phyloP scores from a whole-genome alignment of 805 yeast species.

The Kodamaea hsintzibuensis region DNA sequence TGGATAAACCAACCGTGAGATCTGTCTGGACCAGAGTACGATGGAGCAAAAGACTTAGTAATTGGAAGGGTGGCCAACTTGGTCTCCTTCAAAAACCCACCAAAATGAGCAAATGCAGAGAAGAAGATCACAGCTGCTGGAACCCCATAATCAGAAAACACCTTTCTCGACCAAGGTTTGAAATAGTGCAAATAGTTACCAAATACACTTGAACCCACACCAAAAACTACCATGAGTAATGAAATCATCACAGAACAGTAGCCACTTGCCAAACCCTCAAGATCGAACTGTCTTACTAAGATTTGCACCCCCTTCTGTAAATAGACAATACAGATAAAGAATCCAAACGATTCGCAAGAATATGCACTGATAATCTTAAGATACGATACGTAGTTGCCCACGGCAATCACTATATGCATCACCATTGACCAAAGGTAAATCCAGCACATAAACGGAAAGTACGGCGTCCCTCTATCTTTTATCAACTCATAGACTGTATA shows the following conservation, averaged over 20 bases:
- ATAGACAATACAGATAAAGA: conserved; percentile 85
- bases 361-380: conserved; percentile 73
- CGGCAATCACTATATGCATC: conserved; percentile 72
- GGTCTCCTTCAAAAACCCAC: conserved; percentile 65
- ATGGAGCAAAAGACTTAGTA: conserved; percentile 74
- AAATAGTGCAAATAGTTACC: conserved; percentile 67
- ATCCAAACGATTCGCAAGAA: conserved; percentile 92
- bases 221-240: conserved; percentile 73
- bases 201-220: conserved; percentile 57
- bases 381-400: conserved; percentile 64
- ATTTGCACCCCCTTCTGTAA: conserved; percentile 90
- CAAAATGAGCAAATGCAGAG: conserved; percentile 91
- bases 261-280: conserved; percentile 47
- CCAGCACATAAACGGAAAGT: conserved; percentile 96
- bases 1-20: conserved; percentile 75
- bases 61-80: conserved; percentile 65
- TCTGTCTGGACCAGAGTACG: conserved; percentile 39
- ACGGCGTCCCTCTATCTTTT: conserved; percentile 52
- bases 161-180: conserved; percentile 58
- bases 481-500: conserved; percentile 83
- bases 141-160: conserved; percentile 83
- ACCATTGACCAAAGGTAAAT: conserved; percentile 87
- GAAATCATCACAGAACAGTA: conserved; percentile 77
- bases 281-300: conserved; percentile 64
- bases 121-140: conserved; percentile 84